Conservation (phyloP, 768 basidiomycete species). For the Russula dissimulans region DNA sequence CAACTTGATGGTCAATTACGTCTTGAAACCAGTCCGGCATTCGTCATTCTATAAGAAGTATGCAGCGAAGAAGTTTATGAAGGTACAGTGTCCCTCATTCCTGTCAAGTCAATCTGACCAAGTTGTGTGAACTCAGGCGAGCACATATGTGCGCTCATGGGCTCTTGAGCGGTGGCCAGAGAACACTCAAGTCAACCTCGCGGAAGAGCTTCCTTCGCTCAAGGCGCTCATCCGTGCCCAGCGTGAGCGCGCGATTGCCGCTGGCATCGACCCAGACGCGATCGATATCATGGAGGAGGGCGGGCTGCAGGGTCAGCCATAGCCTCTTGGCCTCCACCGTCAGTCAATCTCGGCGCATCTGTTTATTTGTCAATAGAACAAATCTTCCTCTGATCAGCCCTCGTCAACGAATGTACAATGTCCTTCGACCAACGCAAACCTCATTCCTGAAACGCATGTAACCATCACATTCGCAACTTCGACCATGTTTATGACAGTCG, state of each 20-base stretch:
- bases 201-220: constrained; percentile 47
- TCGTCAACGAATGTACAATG: constrained; percentile 13
- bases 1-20: constrained; percentile 80
- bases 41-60: constrained; percentile 86
- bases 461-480: constrained; percentile 2
- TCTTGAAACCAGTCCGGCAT: constrained; percentile 62
- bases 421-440: not conserved
- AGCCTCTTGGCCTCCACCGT: constrained; percentile 7
- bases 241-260: constrained; percentile 20
- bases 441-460: constrained; percentile 9
- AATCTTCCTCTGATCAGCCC: constrained; percentile 4
- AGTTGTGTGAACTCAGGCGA: constrained; percentile 42
- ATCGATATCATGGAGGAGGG: constrained; percentile 16
- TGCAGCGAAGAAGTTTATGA: constrained; percentile 72
- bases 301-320: constrained; percentile 14
- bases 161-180: constrained; percentile 69
- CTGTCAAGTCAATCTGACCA: not conserved
- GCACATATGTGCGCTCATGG: constrained; percentile 79
- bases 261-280: constrained; percentile 20
- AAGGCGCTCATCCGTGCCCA: constrained; percentile 45
- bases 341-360: constrained; percentile 10
- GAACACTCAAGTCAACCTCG: constrained; percentile 46
- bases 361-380: constrained; percentile 17
- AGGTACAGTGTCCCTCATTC: constrained; percentile 38
- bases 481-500: constrained; percentile 13